Conservation (phyloP, 176 grass and related monocot species). For the Oryza meridionalis region DNA sequence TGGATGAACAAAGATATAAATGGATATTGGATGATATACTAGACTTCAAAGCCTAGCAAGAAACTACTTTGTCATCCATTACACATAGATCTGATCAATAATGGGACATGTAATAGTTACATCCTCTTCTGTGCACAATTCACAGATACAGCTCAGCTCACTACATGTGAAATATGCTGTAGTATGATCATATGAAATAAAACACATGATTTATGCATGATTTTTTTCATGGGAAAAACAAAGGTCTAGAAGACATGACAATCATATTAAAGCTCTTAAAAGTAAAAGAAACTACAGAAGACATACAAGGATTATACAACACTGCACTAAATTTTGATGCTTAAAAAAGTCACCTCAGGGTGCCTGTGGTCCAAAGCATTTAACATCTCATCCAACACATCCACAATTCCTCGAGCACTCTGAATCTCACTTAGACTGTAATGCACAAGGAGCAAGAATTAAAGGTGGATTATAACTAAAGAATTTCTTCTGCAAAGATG, state of each 20-base stretch:
- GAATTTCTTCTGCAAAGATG: background rate
- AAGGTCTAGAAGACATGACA: constrained; percentile 4
- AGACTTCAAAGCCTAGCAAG: background rate
- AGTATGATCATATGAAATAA: background rate
- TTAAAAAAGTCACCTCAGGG: constrained; percentile 65
- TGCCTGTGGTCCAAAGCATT: constrained; percentile 91
- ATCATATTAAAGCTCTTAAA: constrained; percentile 19
- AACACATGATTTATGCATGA: constrained; percentile 16
- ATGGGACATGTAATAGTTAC: background rate
- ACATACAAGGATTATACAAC: background rate
- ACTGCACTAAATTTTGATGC: background rate
- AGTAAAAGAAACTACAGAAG: background rate
- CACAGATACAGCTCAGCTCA: background rate
- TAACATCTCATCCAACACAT: constrained; percentile 91
- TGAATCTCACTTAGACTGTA: constrained; percentile 87
- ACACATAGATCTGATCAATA: background rate
- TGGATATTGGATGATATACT: constrained; percentile 18
- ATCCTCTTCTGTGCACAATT: background rate
- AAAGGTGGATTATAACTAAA: constrained; percentile 22
- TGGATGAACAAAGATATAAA: constrained; percentile 16
- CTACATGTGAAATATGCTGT: background rate
- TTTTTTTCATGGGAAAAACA: background rate
- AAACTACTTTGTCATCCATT: constrained; percentile 8
- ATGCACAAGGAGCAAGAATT: constrained; percentile 32
- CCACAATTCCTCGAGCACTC: constrained; percentile 90